Evolutionary conservation across 2,329 filamentous ascomycete genomes (phyloP).

Genomic region (Claviceps paspali): DNA sequence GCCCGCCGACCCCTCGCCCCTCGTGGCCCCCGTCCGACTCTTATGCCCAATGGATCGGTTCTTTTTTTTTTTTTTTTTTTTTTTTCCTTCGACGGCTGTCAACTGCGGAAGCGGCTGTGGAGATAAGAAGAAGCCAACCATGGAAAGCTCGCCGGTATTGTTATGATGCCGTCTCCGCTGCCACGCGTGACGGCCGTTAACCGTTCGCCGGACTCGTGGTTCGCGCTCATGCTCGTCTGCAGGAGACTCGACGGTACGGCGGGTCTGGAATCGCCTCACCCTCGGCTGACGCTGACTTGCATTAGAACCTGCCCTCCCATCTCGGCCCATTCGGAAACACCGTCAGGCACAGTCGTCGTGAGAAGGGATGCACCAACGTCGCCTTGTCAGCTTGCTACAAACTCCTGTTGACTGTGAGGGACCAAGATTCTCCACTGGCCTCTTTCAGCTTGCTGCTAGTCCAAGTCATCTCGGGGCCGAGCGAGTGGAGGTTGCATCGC

Average conservation of each 20-base stretch:
- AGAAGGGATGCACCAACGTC: too few species aligned
- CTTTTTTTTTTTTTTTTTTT: too few species aligned
- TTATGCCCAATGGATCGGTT: too few species aligned
- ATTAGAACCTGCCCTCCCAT: neutral
- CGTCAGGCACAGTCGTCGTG: neutral
- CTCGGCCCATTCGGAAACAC: neutral
- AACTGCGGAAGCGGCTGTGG: neutral
- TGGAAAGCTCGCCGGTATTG: too few species aligned
- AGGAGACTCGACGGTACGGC: neutral
- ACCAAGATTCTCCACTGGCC: too few species aligned
- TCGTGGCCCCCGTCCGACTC: too few species aligned
- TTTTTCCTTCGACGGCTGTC: too few species aligned
- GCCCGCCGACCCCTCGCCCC: neutral
- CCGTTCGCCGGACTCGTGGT: neutral
- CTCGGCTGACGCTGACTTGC: neutral
- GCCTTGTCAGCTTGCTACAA: too few species aligned
- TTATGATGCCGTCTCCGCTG: too few species aligned
- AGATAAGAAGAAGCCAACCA: neutral
- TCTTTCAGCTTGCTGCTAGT: neutral
- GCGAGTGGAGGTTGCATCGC: too few species aligned
- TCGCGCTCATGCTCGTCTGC: neutral
- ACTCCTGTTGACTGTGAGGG: too few species aligned
- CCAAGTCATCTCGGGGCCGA: neutral
- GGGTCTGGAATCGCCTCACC: neutral
- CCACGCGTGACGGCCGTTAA: too few species aligned